A percentile compares a stretch with the other conserved stretches of the same genome.
Conservation (phyloP, 176 grass and related monocot species). For the Juncus inflexus region DNA sequence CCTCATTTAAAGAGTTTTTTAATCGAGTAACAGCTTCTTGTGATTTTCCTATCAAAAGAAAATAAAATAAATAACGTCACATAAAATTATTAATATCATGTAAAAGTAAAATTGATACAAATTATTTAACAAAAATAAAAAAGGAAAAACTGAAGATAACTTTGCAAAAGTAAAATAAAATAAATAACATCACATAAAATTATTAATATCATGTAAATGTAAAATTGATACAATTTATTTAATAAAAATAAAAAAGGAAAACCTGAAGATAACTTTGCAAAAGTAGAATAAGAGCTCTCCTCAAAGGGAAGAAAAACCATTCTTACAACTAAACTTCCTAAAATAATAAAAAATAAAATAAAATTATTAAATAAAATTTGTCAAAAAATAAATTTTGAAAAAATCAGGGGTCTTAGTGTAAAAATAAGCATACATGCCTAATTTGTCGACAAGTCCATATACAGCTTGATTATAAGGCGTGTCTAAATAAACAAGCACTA, state of each 20-base stretch:
- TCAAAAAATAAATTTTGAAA: slow-evolving; percentile 8
- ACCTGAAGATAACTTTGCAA: slow-evolving; percentile 84
- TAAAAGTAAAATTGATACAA: background rate
- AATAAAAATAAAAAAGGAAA: slow-evolving; percentile 24
- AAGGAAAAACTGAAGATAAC: slow-evolving; percentile 71
- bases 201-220: background rate
- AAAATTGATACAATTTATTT: slow-evolving; percentile 2
- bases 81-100: background rate
- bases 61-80: slow-evolving; percentile 14
- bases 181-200: background rate
- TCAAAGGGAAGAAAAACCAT: slow-evolving; percentile 98
- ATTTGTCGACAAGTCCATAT: slow-evolving; percentile 83
- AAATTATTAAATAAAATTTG: slow-evolving; percentile 8
- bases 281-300: slow-evolving; percentile 94
- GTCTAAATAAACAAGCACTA: slow-evolving; percentile 86
- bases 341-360: slow-evolving; percentile 24
- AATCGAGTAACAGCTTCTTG: slow-evolving; percentile 48
- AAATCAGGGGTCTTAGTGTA: background rate
- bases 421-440: slow-evolving; percentile 55
- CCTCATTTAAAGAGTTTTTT: slow-evolving; percentile 63
- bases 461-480: slow-evolving; percentile 98
- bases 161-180: slow-evolving; percentile 80
- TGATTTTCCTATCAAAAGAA: slow-evolving; percentile 52
- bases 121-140: slow-evolving; percentile 2
- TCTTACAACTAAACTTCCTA: slow-evolving; percentile 96